These are phyloP conservation scores for Rhizopus stolonifer DNA, from an alignment of 371 early-diverging fungal genomes.

Conservation along the genomic window DNA sequence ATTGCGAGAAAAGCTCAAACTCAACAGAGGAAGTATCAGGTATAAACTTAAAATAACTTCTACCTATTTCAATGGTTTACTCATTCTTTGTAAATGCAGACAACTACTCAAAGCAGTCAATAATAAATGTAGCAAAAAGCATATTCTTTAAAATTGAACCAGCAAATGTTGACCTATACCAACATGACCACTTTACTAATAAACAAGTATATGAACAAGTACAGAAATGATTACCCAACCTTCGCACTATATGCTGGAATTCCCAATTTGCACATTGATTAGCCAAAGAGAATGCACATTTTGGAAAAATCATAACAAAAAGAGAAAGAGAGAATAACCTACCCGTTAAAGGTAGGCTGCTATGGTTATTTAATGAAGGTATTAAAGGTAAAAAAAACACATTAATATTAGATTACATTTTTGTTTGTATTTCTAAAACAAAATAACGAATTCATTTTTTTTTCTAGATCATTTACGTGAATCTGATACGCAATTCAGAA, in stretches of 20 bases:
- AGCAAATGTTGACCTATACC: background rate
- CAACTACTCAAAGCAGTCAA: constrained; percentile 1
- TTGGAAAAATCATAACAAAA: constrained; percentile 1
- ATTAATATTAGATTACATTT: background rate
- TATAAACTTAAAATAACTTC: background rate
- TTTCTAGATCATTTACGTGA: background rate
- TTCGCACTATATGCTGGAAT: background rate
- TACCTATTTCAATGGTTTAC: constrained; percentile 1
- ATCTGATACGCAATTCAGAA: background rate
- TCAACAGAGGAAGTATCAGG: background rate
- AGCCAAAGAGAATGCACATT: background rate
- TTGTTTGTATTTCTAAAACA: background rate
- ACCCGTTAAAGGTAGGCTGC: background rate
- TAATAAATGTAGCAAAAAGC: constrained; percentile 1
- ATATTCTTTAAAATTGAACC: constrained; percentile 1
- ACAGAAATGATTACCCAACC: background rate
- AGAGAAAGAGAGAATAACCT: background rate
- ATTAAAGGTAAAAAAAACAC: background rate
- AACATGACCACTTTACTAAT: background rate
- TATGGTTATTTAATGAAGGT: constrained; percentile 1
- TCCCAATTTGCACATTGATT: background rate
- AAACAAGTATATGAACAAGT: background rate
- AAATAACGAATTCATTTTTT: constrained; percentile 1
- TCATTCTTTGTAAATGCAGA: background rate
- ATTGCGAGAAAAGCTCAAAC: background rate